These are phyloP conservation scores for Cokeromyces recurvatus DNA, from an alignment of 371 early-diverging fungal species.

Conservation along the genomic window DNA sequence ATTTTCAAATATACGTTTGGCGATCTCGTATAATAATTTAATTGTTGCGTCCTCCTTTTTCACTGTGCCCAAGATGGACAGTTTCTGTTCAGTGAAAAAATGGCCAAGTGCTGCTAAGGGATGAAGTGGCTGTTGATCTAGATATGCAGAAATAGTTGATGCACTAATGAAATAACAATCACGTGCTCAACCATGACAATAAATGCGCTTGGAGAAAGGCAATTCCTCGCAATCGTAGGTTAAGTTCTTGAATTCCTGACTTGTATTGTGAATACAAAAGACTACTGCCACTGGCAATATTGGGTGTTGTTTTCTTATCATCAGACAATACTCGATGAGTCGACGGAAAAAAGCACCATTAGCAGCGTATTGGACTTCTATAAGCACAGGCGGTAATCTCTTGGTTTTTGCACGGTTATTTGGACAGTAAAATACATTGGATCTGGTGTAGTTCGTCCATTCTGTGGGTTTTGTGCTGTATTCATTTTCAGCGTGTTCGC, in stretches of 20 bases:
- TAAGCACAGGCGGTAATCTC: constrained; percentile 3
- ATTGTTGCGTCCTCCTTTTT: background rate
- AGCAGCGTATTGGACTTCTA: constrained; percentile 7
- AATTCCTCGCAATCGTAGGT: constrained; percentile 4
- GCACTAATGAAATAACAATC: constrained; percentile 4
- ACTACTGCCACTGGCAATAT: constrained; percentile 2
- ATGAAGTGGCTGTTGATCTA: constrained; percentile 3
- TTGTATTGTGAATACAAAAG: constrained; percentile 9
- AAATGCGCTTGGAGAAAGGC: constrained; percentile 2
- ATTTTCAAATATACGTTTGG: background rate
- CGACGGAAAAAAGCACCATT: constrained; percentile 4
- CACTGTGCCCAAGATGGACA: background rate
- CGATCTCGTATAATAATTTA: background rate
- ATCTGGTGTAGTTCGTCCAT: constrained; percentile 4
- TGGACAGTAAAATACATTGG: constrained; percentile 7
- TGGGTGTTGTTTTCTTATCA: constrained; percentile 2
- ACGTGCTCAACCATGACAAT: constrained; percentile 8
- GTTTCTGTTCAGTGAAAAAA: constrained; percentile 6
- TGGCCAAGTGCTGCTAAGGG: constrained; percentile 4
- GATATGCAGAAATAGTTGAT: constrained; percentile 1
- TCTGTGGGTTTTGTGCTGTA: constrained; percentile 6
- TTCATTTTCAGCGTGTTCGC: constrained; percentile 3
- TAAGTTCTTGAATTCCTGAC: constrained; percentile 6
- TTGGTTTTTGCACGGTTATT: constrained; percentile 4
- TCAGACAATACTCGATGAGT: constrained; percentile 3